phyloP scores from a whole-genome alignment of 2,329 filamentous ascomycete genomes.

The Macroventuria anomochaeta region DNA sequence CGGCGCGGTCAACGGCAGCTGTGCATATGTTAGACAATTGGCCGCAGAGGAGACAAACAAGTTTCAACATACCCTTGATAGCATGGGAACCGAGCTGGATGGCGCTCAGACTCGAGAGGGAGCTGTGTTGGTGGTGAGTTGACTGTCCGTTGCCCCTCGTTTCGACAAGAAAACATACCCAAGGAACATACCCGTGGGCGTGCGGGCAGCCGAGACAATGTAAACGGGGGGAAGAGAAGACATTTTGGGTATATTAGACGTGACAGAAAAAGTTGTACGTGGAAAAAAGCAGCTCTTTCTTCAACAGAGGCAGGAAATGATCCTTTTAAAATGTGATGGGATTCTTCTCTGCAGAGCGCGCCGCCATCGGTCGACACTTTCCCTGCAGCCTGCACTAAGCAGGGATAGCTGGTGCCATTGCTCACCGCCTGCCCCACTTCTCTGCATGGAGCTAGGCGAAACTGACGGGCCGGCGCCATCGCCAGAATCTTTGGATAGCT shows the following conservation, averaged over 20 bases:
- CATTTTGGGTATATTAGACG: slow-evolving; percentile 61
- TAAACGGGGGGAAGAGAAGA: slow-evolving; percentile 86
- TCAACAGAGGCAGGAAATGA: slow-evolving; percentile 19
- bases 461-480: slow-evolving; percentile 24
- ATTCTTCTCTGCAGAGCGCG: slow-evolving; percentile 14
- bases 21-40: slow-evolving; percentile 26
- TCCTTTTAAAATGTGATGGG: slow-evolving; percentile 29
- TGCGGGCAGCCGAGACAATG: slow-evolving; percentile 90
- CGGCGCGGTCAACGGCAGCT: slow-evolving; percentile 83
- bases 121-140: slow-evolving; percentile 61
- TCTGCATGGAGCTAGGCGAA: slow-evolving; percentile 5
- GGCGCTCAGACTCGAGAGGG: slow-evolving; percentile 85
- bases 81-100: slow-evolving; percentile 86
- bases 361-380: slow-evolving; percentile 20
- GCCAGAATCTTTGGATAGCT: slow-evolving; percentile 41
- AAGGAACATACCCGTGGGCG: slow-evolving; percentile 91
- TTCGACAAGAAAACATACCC: slow-evolving; percentile 65
- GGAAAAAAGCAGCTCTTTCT: slow-evolving; percentile 6
- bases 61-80: slow-evolving; percentile 75
- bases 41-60: slow-evolving; percentile 5
- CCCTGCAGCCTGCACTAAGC: slow-evolving; percentile 22
- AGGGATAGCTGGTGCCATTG: slow-evolving; percentile 12
- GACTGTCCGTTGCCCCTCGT: slow-evolving; percentile 30
- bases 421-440: slow-evolving; percentile 31
- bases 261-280: slow-evolving; percentile 8